These are phyloP conservation scores for Bryoerythrophyllum caledonicum DNA, from an alignment of 225 moss, liverwort and hornwort genomes.

Conservation along the genomic window DNA sequence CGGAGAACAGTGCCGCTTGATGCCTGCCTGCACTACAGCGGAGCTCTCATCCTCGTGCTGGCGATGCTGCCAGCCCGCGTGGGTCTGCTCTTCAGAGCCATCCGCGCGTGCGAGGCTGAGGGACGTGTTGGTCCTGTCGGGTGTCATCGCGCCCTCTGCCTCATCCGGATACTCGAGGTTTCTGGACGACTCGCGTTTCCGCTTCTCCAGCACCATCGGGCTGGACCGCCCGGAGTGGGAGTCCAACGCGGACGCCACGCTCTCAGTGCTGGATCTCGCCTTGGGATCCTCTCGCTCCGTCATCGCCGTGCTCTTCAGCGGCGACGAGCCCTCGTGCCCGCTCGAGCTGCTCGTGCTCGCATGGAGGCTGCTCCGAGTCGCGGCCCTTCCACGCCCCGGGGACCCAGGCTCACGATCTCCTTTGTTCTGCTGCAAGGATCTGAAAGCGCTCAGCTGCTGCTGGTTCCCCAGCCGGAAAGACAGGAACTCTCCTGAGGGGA, in stretches of 20 bases:
- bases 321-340: slow-evolving; percentile 54
- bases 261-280: slow-evolving; percentile 58
- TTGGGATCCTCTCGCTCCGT: slow-evolving; percentile 47
- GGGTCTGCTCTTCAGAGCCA: slow-evolving; percentile 46
- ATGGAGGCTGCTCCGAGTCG: slow-evolving; percentile 30
- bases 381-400: slow-evolving; percentile 32
- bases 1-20: slow-evolving; percentile 81
- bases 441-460: slow-evolving; percentile 46
- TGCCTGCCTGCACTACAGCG: slow-evolving; percentile 46
- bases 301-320: slow-evolving; percentile 44
- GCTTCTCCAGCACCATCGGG: slow-evolving; percentile 61
- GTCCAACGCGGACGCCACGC: slow-evolving; percentile 51
- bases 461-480: slow-evolving; percentile 47
- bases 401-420: slow-evolving; percentile 17
- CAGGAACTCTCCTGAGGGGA: slow-evolving; percentile 42
- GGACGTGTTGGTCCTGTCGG: slow-evolving; percentile 57
- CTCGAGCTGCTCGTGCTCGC: slow-evolving; percentile 55
- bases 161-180: slow-evolving; percentile 45
- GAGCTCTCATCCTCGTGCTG: slow-evolving; percentile 43
- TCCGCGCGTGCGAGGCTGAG: slow-evolving; percentile 59
- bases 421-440: slow-evolving; percentile 40
- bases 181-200: slow-evolving; percentile 66
- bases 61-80: slow-evolving; percentile 39
- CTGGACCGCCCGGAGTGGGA: slow-evolving; percentile 50
- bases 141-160: slow-evolving; percentile 26